phyloP scores from a whole-genome alignment of 305 asterid species.

The Galium porrigens region DNA sequence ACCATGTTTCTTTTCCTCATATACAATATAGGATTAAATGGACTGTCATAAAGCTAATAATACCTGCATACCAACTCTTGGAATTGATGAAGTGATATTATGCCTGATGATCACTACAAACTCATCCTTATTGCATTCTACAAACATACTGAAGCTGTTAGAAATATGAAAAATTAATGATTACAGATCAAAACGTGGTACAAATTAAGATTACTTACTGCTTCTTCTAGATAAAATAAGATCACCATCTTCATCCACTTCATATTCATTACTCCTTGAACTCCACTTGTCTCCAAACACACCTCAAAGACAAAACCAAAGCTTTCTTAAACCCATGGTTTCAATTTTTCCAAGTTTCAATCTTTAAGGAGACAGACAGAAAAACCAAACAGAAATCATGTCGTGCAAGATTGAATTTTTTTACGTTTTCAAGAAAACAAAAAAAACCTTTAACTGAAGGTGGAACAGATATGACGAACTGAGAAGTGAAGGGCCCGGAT shows the following conservation, averaged over 20 bases:
- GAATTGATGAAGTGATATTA: conserved; percentile 74
- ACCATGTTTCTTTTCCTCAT: neutral
- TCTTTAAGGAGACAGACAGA: neutral
- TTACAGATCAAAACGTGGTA: neutral
- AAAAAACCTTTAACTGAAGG: conserved; percentile 25
- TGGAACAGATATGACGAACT: conserved; percentile 50
- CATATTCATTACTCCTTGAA: conserved; percentile 26
- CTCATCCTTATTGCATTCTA: conserved; percentile 41
- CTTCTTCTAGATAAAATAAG: conserved; percentile 42
- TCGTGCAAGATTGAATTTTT: too few relatives aligned
- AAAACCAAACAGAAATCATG: neutral
- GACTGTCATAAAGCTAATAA: neutral
- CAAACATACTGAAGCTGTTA: conserved; percentile 10
- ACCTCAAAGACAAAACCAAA: conserved; percentile 10
- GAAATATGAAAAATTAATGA: neutral
- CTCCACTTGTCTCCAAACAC: conserved; percentile 11
- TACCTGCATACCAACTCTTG: conserved; percentile 91
- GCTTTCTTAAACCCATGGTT: neutral
- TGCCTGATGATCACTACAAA: conserved; percentile 55
- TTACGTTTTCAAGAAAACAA: neutral
- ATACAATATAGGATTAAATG: neutral
- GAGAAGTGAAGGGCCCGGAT: conserved; percentile 51
- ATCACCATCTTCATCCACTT: conserved; percentile 88
- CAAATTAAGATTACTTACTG: conserved; percentile 26
- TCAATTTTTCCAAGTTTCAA: neutral